These are phyloP conservation scores for Hypoxylon sp. DNA, from an alignment of 2,329 filamentous ascomycete species.

Conservation along the genomic window DNA sequence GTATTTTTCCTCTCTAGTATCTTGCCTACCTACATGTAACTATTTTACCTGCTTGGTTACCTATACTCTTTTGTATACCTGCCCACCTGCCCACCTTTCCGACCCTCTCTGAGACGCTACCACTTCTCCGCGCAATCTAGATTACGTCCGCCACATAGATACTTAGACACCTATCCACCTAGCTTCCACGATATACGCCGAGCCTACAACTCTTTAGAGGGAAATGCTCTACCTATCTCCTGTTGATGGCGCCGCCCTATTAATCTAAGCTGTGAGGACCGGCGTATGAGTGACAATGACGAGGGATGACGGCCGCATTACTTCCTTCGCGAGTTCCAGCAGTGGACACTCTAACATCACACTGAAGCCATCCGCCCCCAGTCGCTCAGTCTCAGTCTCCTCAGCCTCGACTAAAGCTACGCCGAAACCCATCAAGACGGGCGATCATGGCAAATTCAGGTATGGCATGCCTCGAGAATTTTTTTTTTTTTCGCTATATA, in stretches of 20 bases:
- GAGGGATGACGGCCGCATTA: constrained; percentile 78
- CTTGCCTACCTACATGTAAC: background rate
- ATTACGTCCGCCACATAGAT: constrained; percentile 23
- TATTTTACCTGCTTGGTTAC: constrained; percentile 8
- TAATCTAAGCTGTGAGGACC: constrained; percentile 49
- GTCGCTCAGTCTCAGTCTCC: constrained; percentile 54
- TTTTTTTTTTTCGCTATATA: constrained; percentile 28
- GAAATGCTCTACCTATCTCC: constrained; percentile 44
- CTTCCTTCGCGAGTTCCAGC: constrained; percentile 75
- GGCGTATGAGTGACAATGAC: constrained; percentile 69
- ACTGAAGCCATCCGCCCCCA: constrained; percentile 64
- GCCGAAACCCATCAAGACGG: constrained; percentile 69
- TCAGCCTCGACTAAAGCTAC: constrained; percentile 55
- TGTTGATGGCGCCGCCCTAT: constrained; percentile 52
- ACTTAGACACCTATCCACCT: constrained; percentile 3
- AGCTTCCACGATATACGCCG: constrained; percentile 17
- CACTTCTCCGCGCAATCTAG: constrained; percentile 27
- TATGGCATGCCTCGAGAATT: constrained; percentile 54
- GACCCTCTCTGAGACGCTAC: constrained; percentile 6
- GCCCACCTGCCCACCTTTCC: constrained; percentile 7
- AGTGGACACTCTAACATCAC: constrained; percentile 78
- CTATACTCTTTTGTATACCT: constrained; percentile 25
- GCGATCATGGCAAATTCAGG: constrained; percentile 65
- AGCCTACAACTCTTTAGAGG: constrained; percentile 30
- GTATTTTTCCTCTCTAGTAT: constrained; percentile 28